A percentile compares a stretch with the other conserved stretches of the same genome.
Conservation (phyloP, 768 basidiomycete genomes). For the Psilocybe sp. region DNA sequence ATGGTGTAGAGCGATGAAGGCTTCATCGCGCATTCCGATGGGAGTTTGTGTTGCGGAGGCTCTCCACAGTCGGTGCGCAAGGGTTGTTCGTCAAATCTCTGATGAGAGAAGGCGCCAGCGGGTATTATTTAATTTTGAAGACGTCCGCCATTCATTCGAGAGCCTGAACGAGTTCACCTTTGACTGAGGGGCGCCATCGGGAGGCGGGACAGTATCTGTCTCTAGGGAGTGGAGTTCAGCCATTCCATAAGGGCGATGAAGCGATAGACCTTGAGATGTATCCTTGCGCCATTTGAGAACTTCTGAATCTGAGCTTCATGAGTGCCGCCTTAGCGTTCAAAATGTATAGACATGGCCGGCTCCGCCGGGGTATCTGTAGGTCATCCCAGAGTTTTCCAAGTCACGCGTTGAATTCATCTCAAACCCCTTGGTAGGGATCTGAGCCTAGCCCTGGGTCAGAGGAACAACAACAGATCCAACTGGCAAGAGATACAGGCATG, state of each 20-base stretch:
- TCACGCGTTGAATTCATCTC: too few relatives aligned
- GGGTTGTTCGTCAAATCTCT: conserved; percentile 19
- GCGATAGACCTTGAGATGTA: too few relatives aligned
- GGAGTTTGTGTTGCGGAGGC: conserved; percentile 18
- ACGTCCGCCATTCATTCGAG: conserved; percentile 17
- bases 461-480: too few relatives aligned
- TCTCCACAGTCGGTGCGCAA: conserved; percentile 18
- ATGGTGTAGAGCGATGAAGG: conserved; percentile 21
- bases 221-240: conserved; percentile 11
- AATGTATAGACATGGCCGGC: too few relatives aligned
- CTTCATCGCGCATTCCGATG: conserved; percentile 24
- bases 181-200: conserved; percentile 7
- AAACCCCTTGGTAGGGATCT: too few relatives aligned
- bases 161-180: conserved; percentile 15
- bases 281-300: too few relatives aligned
- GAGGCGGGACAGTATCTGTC: conserved; percentile 21
- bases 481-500: too few relatives aligned
- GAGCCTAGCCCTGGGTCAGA: too few relatives aligned
- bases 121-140: conserved; percentile 15
- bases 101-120: conserved; percentile 14
- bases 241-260: background rate
- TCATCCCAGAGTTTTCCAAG: too few relatives aligned
- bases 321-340: too few relatives aligned
- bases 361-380: too few relatives aligned
- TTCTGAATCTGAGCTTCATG: too few relatives aligned